Evolutionary conservation across 306 rosid genomes (phyloP), one percentile per base, ranked within the genome.

Genomic region (Lathyrus oleraceus): DNA sequence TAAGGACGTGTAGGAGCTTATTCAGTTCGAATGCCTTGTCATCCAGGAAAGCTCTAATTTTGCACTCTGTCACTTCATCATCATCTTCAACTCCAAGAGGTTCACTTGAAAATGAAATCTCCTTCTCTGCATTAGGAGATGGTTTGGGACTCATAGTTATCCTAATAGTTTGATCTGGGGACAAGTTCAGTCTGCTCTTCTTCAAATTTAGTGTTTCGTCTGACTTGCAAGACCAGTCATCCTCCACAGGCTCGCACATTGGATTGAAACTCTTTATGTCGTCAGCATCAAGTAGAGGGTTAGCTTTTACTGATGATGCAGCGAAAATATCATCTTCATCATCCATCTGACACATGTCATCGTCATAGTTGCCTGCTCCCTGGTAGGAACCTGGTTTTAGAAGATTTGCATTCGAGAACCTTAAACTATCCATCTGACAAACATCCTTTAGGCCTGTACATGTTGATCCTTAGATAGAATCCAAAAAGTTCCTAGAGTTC

Each of bases 251-350:
- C 74, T 93, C 89, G 53, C 85, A 81, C 85, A 88, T 72, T 21
- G 96, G 93, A 69, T 88, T 93, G 82, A 87, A 88, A 84, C 93
- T 90, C 95, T 89, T 89, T 52, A 86, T 71, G 66, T 82, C 88
- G 11, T 78, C 73, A 40, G 87, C 75, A 30, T 78, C 82, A 65
- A 75, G 65, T 42, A 64, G 61, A 56, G 91, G 82, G 51, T 52
- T 77, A 57, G 83, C 72, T 76, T 87, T 85, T 67, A 69, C 81
- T 57, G 87, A 80, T 73, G 92, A 78, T 81, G 49, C 83, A 71
- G 61, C 71, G 53, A 82, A 56, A 53, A 86, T 64, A 38, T 86
- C 90, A 76, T 92, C 92, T 76, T 79, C 54, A 78, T 85, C 84
- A 78, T 88, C 96, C 58, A 88, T 86, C 67, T 75, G 95, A 75